Percentiles rank a stretch among this genome's conserved stretches.
These are phyloP conservation scores for Kurtzmaniella quercitrusa DNA, from an alignment of 1,139 yeast species.

Conservation along the genomic window DNA sequence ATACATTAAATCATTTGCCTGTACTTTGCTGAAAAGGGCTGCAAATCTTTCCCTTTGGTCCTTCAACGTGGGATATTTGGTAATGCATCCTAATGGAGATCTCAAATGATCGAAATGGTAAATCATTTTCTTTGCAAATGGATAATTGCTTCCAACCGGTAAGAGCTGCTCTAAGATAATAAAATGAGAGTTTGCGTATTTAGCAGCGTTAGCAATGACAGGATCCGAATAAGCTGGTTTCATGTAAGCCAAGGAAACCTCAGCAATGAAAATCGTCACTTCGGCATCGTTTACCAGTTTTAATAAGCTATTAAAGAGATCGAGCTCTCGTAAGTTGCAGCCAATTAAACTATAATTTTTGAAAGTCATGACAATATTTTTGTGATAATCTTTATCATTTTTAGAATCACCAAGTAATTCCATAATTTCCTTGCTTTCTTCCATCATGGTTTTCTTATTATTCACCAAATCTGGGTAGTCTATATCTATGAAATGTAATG, in stretches of 20 bases:
- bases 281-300: slow-evolving; percentile 17
- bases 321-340: slow-evolving; percentile 60
- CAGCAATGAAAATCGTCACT: slow-evolving; percentile 64
- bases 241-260: slow-evolving; percentile 83
- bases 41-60: slow-evolving; percentile 52
- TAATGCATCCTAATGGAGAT: slow-evolving; percentile 69
- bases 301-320: slow-evolving; percentile 37
- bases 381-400: neutral
- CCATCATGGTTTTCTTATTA: slow-evolving; percentile 52
- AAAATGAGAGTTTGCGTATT: slow-evolving; percentile 53
- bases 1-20: slow-evolving; percentile 52
- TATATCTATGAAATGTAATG: slow-evolving; percentile 58
- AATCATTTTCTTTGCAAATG: slow-evolving; percentile 74
- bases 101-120: slow-evolving; percentile 64
- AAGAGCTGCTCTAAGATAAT: slow-evolving; percentile 67
- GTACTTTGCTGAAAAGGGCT: slow-evolving; percentile 41
- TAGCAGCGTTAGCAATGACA: slow-evolving; percentile 50
- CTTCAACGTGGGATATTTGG: slow-evolving; percentile 48
- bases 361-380: slow-evolving; percentile 34
- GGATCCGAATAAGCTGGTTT: slow-evolving; percentile 62
- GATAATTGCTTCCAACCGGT: slow-evolving; percentile 59
- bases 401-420: slow-evolving; percentile 19
- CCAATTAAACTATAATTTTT: slow-evolving; percentile 57
- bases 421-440: slow-evolving; percentile 42
- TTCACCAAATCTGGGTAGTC: slow-evolving; percentile 69